Conservation (phyloP, 75 land plant genomes). For the Gnetum montanum region DNA sequence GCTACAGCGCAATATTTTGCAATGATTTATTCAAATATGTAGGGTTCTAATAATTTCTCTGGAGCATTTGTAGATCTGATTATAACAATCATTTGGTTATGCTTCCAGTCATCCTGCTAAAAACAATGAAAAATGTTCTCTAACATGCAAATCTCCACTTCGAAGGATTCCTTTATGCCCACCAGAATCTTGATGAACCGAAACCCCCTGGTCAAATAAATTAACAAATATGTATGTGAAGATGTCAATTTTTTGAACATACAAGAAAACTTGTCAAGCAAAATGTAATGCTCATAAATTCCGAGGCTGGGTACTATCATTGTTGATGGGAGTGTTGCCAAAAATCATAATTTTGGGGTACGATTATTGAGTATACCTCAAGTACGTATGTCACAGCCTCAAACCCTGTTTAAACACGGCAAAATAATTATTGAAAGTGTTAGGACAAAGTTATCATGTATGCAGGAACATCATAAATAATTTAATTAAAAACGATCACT, state of each 20-base stretch:
- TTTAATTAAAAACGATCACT: neutral
- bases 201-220: constrained; percentile 19
- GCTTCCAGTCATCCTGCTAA: no score
- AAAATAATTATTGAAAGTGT: neutral
- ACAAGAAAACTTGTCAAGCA: neutral
- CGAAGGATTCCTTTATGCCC: constrained; percentile 35
- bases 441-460: no score
- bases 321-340: neutral
- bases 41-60: no score
- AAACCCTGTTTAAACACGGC: constrained; percentile 41
- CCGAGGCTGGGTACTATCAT: neutral
- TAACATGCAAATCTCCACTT: constrained; percentile 40
- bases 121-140: neutral
- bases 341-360: no score
- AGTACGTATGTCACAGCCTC: constrained; percentile 95
- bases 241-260: neutral
- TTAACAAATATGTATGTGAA: neutral
- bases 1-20: no score
- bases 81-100: neutral
- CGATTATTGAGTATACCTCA: constrained; percentile 42
- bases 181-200: constrained; percentile 36
- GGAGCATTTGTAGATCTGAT: no score
- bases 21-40: no score
- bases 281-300: neutral
- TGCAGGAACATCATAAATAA: neutral